Evolutionary conservation across 495 filamentous ascomycete genomes (phyloP), one percentile per base, ranked within the genome.

Genomic region (Pyrenula massariospora): DNA sequence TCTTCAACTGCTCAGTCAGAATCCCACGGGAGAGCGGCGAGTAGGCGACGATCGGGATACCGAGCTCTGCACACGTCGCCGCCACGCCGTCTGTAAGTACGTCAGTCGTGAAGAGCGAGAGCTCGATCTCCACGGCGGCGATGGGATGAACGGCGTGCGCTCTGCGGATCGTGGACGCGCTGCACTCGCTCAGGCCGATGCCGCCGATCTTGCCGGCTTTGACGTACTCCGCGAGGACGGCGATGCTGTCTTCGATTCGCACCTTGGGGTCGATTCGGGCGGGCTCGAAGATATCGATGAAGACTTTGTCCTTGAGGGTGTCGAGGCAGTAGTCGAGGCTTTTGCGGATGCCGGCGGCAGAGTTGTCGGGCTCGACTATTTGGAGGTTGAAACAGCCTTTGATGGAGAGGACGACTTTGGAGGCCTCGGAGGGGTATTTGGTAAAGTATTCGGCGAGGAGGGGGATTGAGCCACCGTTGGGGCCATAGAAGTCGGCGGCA

Each of bases 401-500:
- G 62, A 86, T 72, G 61, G 73, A 79, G 25, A 86, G 66, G 11
- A 82, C 72, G 2, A 86, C 76, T 58, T 83, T 79, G 21, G 73
- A 65, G 5, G 82, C 81, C 53, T 84, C 78, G 59, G 83, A 75
- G 0, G 83, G 83, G 65, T 85, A 74, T 58, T 75, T 63, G 47
- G 71, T 70, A 63, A 85, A 86, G 64, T 86, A 87, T 47, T 74
- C 68, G 52, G 77, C 69, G 49, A 86, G 63, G 25, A 86, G 66
- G 31, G 78, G 74, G 25, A 84, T 59, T 1, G 75, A 79, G 74
- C 92, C 89, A 73, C 75, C 73, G 22, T 85, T 78, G 0, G 82
- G 74, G 50, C 89, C 89, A 69, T 94, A 94, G 63, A 94, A 77
- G 60, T 90, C 85, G 60, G 84, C 87, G 49, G 77, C 88, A 64